These are phyloP conservation scores for Picocystis sp. DNA, from an alignment of 163 green algal genomes.

Conservation along the genomic window DNA sequence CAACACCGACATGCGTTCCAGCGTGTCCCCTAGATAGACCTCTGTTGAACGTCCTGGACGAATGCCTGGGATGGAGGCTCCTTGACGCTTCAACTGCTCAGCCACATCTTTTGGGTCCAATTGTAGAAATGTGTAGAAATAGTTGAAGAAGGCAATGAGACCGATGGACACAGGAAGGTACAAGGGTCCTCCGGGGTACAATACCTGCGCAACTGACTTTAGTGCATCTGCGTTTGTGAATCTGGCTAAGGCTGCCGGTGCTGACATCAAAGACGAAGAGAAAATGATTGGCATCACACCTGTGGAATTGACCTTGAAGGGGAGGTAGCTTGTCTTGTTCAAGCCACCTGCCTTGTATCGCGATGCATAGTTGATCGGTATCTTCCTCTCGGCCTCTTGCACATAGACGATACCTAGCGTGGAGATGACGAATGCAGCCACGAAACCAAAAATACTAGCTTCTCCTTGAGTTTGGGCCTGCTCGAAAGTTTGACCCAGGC, in stretches of 20 bases:
- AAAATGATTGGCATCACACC: conserved; percentile 99
- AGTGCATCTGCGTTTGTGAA: conserved; percentile 33
- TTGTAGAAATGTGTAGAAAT: conserved; percentile 97
- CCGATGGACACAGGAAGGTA: conserved; percentile 60
- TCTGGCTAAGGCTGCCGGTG: conserved; percentile 55
- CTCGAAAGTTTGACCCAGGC: conserved; percentile 32
- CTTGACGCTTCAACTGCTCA: conserved; percentile 84
- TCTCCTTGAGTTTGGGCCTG: conserved; percentile 16
- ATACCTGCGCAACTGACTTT: conserved; percentile 27
- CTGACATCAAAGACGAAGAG: conserved; percentile 68
- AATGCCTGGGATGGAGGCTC: conserved; percentile 73
- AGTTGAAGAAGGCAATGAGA: conserved; percentile 96
- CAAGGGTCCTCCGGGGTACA: conserved; percentile 48
- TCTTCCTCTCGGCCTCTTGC: conserved; percentile 82
- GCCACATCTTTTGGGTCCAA: conserved; percentile 87
- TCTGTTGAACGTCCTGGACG: conserved; percentile 69
- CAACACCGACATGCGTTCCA: conserved; percentile 76
- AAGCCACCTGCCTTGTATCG: conserved; percentile 48
- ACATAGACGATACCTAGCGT: conserved; percentile 94
- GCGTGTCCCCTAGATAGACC: conserved; percentile 35
- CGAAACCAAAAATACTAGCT: conserved; percentile 19
- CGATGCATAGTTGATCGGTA: conserved; percentile 90
- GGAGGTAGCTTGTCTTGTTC: conserved; percentile 67
- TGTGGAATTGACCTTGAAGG: conserved; percentile 91
- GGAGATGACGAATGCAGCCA: conserved; percentile 53